Percentiles rank a stretch among this genome's conserved stretches.
Evolutionary conservation across 1,284 basidiomycete genomes (phyloP).

Genomic region (Fomes fomentarius): DNA sequence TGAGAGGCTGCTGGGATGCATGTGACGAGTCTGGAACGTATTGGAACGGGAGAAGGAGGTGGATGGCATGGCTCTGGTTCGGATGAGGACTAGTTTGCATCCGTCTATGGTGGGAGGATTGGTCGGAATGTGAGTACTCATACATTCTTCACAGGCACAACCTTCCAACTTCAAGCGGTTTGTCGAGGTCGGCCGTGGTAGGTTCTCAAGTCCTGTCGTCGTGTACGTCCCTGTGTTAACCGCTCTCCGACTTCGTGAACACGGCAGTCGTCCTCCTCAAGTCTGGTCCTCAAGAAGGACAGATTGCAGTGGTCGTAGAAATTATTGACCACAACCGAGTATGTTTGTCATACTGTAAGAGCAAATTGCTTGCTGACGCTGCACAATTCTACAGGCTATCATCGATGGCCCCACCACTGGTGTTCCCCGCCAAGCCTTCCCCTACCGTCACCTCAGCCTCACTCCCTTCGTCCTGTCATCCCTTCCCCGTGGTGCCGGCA

Average conservation of each 20-base stretch:
- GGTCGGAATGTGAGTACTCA: conserved; percentile 12
- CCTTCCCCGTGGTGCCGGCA: conserved; percentile 88
- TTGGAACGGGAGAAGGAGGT: conserved; percentile 23
- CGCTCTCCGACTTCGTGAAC: too few species aligned
- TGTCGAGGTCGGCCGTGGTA: conserved; percentile 96
- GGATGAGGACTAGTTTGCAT: conserved; percentile 32
- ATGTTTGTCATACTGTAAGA: neutral
- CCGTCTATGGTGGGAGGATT: too few species aligned
- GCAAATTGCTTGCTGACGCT: neutral
- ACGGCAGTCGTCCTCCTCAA: conserved; percentile 89
- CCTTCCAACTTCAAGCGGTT: conserved; percentile 95
- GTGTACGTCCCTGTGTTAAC: too few species aligned
- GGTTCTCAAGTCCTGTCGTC: conserved; percentile 31
- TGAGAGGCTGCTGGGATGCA: neutral
- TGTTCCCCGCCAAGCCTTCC: conserved; percentile 91
- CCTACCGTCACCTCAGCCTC: conserved; percentile 92
- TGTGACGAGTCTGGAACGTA: neutral
- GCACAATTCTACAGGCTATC: conserved; percentile 70
- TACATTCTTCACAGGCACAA: conserved; percentile 36
- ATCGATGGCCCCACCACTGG: conserved; percentile 92
- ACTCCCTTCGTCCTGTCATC: conserved; percentile 86
- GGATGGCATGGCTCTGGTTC: conserved; percentile 31
- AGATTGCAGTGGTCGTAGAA: conserved; percentile 95
- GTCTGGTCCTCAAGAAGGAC: conserved; percentile 83
- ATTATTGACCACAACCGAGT: conserved; percentile 99